Conservation (phyloP, 805 yeast species). For the Saccharomycopsis schoenii region DNA sequence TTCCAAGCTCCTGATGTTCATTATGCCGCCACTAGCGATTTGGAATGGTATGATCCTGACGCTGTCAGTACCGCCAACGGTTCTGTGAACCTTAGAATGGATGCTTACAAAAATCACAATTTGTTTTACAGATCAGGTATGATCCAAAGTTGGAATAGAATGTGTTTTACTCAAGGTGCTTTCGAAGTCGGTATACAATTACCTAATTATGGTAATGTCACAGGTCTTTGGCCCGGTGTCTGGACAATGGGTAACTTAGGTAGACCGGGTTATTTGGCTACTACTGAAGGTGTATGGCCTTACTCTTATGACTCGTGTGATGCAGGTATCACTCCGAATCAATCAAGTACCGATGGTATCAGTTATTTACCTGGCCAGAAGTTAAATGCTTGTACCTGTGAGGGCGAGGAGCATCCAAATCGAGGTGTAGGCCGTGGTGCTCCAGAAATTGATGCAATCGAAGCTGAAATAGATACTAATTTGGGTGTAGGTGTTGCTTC, state of each 20-base stretch:
- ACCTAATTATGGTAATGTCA: constrained; percentile 68
- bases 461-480: constrained; percentile 62
- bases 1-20: constrained; percentile 79
- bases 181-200: constrained; percentile 67
- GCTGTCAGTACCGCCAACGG: constrained; percentile 75
- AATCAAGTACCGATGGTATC: constrained; percentile 82
- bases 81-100: constrained; percentile 56
- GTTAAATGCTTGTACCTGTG: constrained; percentile 68
- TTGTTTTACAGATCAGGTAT: constrained; percentile 81
- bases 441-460: constrained; percentile 88
- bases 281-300: constrained; percentile 95
- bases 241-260: constrained; percentile 94
- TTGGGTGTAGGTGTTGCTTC: constrained; percentile 65
- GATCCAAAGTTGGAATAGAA: constrained; percentile 86
- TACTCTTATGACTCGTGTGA: constrained; percentile 81
- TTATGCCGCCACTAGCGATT: constrained; percentile 80
- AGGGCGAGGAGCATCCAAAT: constrained; percentile 80
- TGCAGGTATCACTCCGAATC: constrained; percentile 92
- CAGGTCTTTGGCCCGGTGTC: constrained; percentile 94
- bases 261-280: constrained; percentile 80
- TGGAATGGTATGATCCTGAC: constrained; percentile 95
- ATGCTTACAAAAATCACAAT: constrained; percentile 72
- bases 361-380: constrained; percentile 81
- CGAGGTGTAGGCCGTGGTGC: constrained; percentile 87
- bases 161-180: constrained; percentile 80